Conservation (phyloP, 1,284 basidiomycete genomes). For the Takashimella koratensis region DNA sequence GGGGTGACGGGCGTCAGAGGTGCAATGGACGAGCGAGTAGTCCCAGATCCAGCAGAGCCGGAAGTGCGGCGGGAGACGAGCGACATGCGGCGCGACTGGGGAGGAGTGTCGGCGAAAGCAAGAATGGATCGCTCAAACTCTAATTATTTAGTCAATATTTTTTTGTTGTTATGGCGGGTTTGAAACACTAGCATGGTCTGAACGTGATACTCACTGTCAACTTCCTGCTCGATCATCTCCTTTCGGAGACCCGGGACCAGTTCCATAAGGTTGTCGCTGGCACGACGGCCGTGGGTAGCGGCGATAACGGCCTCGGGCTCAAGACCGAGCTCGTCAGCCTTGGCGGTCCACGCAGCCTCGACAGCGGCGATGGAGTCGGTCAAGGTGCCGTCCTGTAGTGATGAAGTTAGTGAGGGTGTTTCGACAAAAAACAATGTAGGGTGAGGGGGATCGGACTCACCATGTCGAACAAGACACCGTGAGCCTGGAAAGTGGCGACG, state of each 20-base stretch:
- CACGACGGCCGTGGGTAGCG: constrained; percentile 71
- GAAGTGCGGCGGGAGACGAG: constrained; percentile 7
- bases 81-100: constrained; percentile 47
- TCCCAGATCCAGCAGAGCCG: constrained; percentile 3
- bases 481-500: constrained; percentile 51
- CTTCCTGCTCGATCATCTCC: constrained; percentile 65
- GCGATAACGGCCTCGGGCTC: constrained; percentile 63
- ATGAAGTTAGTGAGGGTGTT: background rate
- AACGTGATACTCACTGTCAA: constrained; percentile 53
- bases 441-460: constrained; percentile 47
- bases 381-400: constrained; percentile 62
- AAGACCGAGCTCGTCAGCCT: constrained; percentile 65
- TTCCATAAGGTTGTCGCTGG: constrained; percentile 61
- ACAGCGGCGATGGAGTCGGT: constrained; percentile 72
- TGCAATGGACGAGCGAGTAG: constrained; percentile 16
- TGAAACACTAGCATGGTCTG: too few relatives aligned
- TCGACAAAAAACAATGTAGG: background rate
- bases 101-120: constrained; percentile 65
- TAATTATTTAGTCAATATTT: too few relatives aligned
- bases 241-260: constrained; percentile 59
- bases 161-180: background rate
- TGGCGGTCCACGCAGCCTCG: constrained; percentile 73
- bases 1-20: constrained; percentile 21
- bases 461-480: constrained; percentile 72
- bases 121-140: constrained; percentile 68